These are phyloP conservation scores for Eudorina sp. DNA, from an alignment of 139 green algal genomes.

Conservation along the genomic window DNA sequence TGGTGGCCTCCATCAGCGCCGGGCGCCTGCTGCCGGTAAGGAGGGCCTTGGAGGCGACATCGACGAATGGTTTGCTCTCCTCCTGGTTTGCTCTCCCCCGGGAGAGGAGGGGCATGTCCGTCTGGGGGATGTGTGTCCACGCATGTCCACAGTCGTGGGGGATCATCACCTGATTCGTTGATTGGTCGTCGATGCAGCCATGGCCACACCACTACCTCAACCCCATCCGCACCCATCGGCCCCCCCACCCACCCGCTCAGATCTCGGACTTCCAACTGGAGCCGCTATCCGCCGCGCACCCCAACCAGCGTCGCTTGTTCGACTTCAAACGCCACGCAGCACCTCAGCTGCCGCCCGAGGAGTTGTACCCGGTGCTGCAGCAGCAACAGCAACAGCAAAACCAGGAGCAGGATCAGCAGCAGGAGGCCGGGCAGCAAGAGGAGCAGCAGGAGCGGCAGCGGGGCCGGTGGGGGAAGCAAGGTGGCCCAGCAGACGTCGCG, in stretches of 20 bases:
- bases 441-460: not conserved
- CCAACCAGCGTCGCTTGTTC: conserved; percentile 45
- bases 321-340: conserved; percentile 45
- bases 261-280: conserved; percentile 59
- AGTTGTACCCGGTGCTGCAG: conserved; percentile 62
- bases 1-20: conserved; percentile 78
- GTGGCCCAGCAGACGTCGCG: conserved; percentile 10
- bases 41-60: no score
- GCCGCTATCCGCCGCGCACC: not conserved
- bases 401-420: conserved; percentile 6
- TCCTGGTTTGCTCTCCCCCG: no score
- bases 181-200: not conserved
- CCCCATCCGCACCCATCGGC: not conserved
- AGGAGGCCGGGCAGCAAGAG: conserved; percentile 1
- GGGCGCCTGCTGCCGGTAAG: conserved; percentile 74
- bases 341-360: conserved; percentile 23
- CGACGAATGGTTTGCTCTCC: no score
- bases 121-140: no score
- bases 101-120: no score
- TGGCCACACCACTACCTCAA: not conserved
- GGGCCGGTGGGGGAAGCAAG: not conserved
- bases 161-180: not conserved
- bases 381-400: conserved; percentile 5
- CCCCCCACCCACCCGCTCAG: conserved; percentile 24
- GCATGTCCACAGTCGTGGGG: no score